Evolutionary conservation across 495 filamentous ascomycete genomes (phyloP), one percentile per base, ranked within the genome.

Genomic region (Aspergillus bertholletiae): DNA sequence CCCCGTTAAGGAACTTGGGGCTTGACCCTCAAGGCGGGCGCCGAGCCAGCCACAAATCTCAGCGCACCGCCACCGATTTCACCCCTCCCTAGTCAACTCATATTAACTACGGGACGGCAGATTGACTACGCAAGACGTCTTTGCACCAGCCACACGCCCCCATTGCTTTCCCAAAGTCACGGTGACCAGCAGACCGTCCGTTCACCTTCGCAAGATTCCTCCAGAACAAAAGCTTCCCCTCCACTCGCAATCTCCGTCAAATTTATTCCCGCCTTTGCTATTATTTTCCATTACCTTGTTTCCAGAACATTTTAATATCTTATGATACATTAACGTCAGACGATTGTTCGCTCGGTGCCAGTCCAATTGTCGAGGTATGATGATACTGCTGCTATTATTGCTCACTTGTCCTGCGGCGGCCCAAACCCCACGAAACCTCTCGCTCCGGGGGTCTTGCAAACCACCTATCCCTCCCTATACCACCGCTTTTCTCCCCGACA

Each of bases 361-460:
- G 56, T 61, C 57, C 55, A 65, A 65, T 67, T 58, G 53, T 66
- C 51, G 58, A 69, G 67, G 67, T 70, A 69, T 61, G 69, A 51
- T 46, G 26, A 47, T 54, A 23, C 46, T 56, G 54, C 53, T 63
- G 50, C 43, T 54, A 21, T 54, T 55, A 52, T 50, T 57, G 40
- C 59, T 62, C 59, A 57, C 55, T 63, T 67, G 63, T 65, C 61
- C 64, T 66, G 70, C 69, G 67, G 68, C 72, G 61, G 61, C 70
- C 71, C 69, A 73, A 67, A 69, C 73, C 71, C 71, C 71, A 70
- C 73, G 68, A 74, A 73, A 67, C 71, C 68, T 73, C 64, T 73
- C 71, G 49, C 64, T 62, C 68, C 67, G 67, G 63, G 54, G 60
- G 48, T 59, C 62, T 59, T 56, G 39, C 54, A 53, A 46, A 59